Evolutionary conservation across 225 moss, liverwort and hornwort genomes (phyloP).

Genomic region (Neckera pumila): DNA sequence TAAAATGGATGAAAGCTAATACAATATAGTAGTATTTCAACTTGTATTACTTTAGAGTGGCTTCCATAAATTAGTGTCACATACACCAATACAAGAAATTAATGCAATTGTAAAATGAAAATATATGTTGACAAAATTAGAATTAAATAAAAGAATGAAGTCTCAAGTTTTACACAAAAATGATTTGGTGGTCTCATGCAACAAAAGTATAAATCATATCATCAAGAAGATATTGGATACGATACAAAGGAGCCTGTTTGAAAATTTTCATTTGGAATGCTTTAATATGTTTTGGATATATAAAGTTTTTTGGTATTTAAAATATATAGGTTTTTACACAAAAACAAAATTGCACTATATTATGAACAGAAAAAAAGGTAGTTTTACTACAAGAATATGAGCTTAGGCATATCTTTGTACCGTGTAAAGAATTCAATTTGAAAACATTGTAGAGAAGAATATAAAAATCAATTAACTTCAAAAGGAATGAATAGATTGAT

Average conservation of each 20-base stretch:
- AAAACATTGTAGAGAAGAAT: no score
- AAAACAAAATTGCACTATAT: not conserved
- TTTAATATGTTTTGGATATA: not conserved
- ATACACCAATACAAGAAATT: no score
- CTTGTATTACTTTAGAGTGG: accelerated
- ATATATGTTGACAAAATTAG: not conserved
- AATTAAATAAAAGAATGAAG: not conserved
- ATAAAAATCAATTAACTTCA: no score
- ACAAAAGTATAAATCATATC: not conserved
- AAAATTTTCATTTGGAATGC: not conserved
- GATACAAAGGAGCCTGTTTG: accelerated
- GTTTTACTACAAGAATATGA: no score
- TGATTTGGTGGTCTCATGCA: accelerated
- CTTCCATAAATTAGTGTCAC: not conserved
- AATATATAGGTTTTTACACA: no score
- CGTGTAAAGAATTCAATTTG: no score
- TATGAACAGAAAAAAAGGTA: not conserved
- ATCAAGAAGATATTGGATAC: accelerated
- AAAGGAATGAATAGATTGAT: no score
- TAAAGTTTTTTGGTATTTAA: no score
- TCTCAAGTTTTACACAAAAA: accelerated
- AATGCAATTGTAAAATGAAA: not conserved
- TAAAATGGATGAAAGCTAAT: not conserved
- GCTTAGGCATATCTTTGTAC: no score
- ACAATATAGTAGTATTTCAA: not conserved